Base-by-base conservation (phyloP, 176 grass and related monocot genomes). In the Paspalum notatum region DNA sequence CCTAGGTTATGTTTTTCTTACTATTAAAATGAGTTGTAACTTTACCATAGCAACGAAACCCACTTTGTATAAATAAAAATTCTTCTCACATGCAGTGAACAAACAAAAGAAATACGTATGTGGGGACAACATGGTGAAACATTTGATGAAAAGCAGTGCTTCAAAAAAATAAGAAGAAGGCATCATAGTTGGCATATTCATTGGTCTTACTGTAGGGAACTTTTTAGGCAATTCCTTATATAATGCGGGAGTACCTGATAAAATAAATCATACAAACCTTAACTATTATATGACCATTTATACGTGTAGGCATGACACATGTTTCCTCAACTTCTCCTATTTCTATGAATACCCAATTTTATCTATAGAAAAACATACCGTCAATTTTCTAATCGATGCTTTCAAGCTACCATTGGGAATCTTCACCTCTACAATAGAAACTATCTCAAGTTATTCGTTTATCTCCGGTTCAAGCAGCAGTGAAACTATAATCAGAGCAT, bases 111-210 rank as follows among this genome's bases (percentile, higher is more conserved):
- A 54, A 15, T 72, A 18, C 3, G 37, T 32, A 46, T 71, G 15
- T 71, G 68, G 68, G 68, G 68, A 17, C 1, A 71, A 51, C 8
- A 71, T 51, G 68, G 68, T 50, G 68, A 71, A 71, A 51, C 46
- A 50, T 71, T 71, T 51, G 24, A 71, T 51, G 68, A 71, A 71
- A 26, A 4, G 2, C 14, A 51, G 46, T 50, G 4, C 46, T 71
- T 8, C n/a, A n/a, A 0, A 51, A 32, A 71, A 71, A 71, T 71
- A 24, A 17, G 1, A 71, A 17, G 5, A 51, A 15, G 46, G 46
- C 16, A 71, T 27, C 16, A 46, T 71, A 16, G 15, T 71, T 9
- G 45, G 0, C 45, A 51, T 71, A 9, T 71, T 71, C 51, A 46
- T 22, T 32, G 68, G 68, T 16, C 24, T 51, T 5, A 51, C 68